Evolutionary conservation across 768 basidiomycete genomes (phyloP).

Genomic region (Trametes cingulata): DNA sequence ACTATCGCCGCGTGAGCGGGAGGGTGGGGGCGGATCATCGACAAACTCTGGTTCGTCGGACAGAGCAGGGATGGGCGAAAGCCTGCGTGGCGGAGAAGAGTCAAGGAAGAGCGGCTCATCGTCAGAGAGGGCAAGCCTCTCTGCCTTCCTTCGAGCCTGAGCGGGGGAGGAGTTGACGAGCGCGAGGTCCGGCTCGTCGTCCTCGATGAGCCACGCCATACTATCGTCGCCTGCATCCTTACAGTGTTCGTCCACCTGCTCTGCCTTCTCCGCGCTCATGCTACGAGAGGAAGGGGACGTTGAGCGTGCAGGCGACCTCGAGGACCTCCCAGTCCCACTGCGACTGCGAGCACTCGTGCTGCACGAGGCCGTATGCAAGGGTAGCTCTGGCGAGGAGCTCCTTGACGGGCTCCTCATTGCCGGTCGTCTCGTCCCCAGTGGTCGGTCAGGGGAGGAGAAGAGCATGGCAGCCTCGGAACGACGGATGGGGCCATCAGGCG

Average conservation of each 20-base stretch:
- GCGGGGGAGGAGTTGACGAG: not conserved
- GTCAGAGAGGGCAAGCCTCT: constrained; percentile 5
- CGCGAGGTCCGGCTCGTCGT: constrained; percentile 54
- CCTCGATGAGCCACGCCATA: constrained; percentile 69
- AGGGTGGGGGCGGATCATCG: not conserved
- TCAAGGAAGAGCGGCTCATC: constrained; percentile 14
- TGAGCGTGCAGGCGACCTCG: constrained; percentile 12
- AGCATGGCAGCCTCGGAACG: constrained; percentile 4
- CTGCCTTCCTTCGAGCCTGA: not conserved
- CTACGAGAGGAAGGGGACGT: constrained; percentile 19
- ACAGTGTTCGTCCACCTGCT: not conserved
- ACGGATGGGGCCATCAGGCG: constrained; percentile 28
- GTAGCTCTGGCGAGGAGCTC: constrained; percentile 19
- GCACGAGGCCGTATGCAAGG: constrained; percentile 4
- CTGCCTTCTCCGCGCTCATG: constrained; percentile 14
- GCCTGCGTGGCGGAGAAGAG: constrained; percentile 1
- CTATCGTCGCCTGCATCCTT: constrained; percentile 32
- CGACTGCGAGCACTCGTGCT: constrained; percentile 7
- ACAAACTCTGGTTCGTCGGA: constrained; percentile 13
- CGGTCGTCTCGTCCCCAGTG: constrained; percentile 4
- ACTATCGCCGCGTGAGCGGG: not conserved
- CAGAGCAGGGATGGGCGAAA: not conserved
- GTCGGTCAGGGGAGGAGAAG: constrained; percentile 3
- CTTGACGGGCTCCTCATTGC: not conserved
- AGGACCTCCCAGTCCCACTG: constrained; percentile 4